Base-by-base conservation (phyloP, 2,329 filamentous ascomycete species). In the Trichoderma sp. region DNA sequence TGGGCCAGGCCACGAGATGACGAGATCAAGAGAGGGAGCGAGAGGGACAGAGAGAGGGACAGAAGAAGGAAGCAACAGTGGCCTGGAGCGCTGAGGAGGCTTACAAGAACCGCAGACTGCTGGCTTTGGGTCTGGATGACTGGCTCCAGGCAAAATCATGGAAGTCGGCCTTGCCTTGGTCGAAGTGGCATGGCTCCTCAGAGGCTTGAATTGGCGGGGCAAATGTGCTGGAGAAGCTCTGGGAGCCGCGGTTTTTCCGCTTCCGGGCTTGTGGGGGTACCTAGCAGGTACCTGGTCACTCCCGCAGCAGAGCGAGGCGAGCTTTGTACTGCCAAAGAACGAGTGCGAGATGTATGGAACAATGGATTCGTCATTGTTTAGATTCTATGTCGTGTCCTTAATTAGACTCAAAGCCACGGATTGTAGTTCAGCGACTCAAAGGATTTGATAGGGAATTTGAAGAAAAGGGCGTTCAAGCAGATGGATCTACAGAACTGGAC, bases 191-290 rank as follows among this genome's bases (percentile, higher is more conserved):
- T 67, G 48, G 50, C 29, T 65, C 39, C 48, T 39, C 39, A 67
- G 57, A 48, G 35, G 45, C 59, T 63, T 15, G 63, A 25, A 39
- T 68, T 70, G 68, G 68, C 68, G 68, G 68, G 68, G 68, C 68
- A 70, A 67, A 60, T 39, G 37, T 54, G 54, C 37, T 48, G 4
- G 58, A 37, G 59, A n/a, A 52, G 59, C 53, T 45, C 34, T 32
- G 58, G 42, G 22, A n/a, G 60, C 54, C 56, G 57, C 50, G 39
- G 75, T 78, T 77, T 77, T 76, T 77, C 76, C 76, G 76, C 59
- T 71, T 69, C 69, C 54, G 69, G n/a, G 22, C 37, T 12, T 27
- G 13, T 19, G 27, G 27, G 19, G 15, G 59, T 63, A 53, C 59
- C 10, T 35, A 32, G 34, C 15, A n/a, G 15, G 59, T 63, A 53